These are phyloP conservation scores for Amanita rubescens DNA, from an alignment of 768 basidiomycete species.

Conservation along the genomic window DNA sequence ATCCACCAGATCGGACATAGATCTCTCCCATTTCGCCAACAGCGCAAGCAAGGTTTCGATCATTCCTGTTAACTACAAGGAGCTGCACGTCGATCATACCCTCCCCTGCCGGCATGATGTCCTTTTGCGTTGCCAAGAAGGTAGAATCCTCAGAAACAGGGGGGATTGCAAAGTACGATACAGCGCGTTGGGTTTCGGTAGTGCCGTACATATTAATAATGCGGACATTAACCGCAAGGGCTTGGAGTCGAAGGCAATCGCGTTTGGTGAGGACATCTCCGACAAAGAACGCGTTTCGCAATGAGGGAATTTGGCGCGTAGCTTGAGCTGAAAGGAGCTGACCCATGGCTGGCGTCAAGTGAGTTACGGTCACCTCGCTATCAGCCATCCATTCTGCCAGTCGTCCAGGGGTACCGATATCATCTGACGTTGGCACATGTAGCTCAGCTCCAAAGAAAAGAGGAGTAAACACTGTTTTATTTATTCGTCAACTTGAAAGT, in stretches of 20 bases:
- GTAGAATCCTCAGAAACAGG: conserved; percentile 77
- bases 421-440: conserved; percentile 93
- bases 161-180: conserved; percentile 94
- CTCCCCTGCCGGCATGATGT: conserved; percentile 94
- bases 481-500: neutral
- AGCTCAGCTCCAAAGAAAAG: conserved; percentile 94
- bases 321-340: conserved; percentile 80
- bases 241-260: conserved; percentile 90
- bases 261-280: conserved; percentile 99
- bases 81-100: conserved; percentile 99
- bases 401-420: conserved; percentile 93
- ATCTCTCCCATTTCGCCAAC: conserved; percentile 98
- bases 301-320: conserved; percentile 82
- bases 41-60: conserved; percentile 80
- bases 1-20: conserved; percentile 92
- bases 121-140: conserved; percentile 91
- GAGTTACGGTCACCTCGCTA: conserved; percentile 87
- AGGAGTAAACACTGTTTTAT: conserved; percentile 86
- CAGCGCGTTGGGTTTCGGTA: conserved; percentile 97
- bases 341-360: conserved; percentile 98
- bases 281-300: conserved; percentile 93
- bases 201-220: conserved; percentile 99
- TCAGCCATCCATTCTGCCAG: conserved; percentile 99
- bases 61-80: conserved; percentile 87
- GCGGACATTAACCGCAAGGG: conserved; percentile 83